Percentiles rank a stretch among this genome's conserved stretches.
Conservation (phyloP, 1,284 basidiomycete genomes). For the Malassezia globosa region DNA sequence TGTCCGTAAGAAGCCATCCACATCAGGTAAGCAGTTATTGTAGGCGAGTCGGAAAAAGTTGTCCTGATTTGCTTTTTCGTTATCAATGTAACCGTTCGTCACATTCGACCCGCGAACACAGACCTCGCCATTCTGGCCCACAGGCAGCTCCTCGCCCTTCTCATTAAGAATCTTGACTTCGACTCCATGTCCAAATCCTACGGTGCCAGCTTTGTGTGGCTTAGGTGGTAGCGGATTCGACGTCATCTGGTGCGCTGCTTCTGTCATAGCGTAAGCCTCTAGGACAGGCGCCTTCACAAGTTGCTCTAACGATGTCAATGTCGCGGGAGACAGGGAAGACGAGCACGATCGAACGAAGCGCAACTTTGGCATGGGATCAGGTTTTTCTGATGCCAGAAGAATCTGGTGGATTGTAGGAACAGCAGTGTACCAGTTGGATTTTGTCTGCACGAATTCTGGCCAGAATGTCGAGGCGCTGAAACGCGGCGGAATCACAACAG, state of each 20-base stretch:
- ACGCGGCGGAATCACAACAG: constrained; percentile 55
- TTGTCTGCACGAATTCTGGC: constrained; percentile 50
- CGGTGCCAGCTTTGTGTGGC: constrained; percentile 49
- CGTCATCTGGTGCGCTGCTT: constrained; percentile 51
- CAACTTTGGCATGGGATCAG: constrained; percentile 47
- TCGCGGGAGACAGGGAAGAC: constrained; percentile 49
- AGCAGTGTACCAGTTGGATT: constrained; percentile 40
- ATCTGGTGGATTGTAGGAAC: constrained; percentile 53
- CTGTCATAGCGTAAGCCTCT: constrained; percentile 50
- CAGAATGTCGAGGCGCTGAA: constrained; percentile 58
- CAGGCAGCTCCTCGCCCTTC: constrained; percentile 44
- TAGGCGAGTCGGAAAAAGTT: constrained; percentile 41
- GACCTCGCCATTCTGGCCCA: constrained; percentile 50
- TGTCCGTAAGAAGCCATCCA: constrained; percentile 52
- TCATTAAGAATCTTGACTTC: constrained; percentile 49
- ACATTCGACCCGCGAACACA: constrained; percentile 51
- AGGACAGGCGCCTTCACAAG: constrained; percentile 51
- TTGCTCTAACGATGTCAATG: constrained; percentile 49
- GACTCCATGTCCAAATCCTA: constrained; percentile 50
- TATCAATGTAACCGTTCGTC: constrained; percentile 51
- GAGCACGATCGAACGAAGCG: constrained; percentile 52
- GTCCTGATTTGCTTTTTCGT: constrained; percentile 48
- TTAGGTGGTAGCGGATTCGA: constrained; percentile 47
- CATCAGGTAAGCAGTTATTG: constrained; percentile 19
- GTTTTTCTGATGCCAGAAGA: constrained; percentile 48